Evolutionary conservation across 805 yeast genomes (phyloP).

Genomic region (Candida palmyrensis): DNA sequence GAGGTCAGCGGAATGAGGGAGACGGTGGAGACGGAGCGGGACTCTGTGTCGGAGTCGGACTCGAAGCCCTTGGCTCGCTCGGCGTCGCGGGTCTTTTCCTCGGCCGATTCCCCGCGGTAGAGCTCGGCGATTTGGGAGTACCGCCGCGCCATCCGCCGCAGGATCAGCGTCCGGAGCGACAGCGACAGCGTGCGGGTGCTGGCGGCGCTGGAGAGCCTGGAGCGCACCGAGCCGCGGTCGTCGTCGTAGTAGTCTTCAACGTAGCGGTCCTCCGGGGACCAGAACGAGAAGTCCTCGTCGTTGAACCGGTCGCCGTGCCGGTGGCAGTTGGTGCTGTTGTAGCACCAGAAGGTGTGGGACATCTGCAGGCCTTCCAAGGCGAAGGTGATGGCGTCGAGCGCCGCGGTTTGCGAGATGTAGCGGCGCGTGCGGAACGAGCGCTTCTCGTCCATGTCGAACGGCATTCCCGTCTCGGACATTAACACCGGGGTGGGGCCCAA

Average conservation of each 20-base stretch:
- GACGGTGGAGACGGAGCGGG: constrained; percentile 8
- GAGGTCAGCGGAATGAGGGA: constrained; percentile 18
- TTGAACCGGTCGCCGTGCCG: constrained; percentile 92
- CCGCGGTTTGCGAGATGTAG: constrained; percentile 69
- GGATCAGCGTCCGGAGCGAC: no score
- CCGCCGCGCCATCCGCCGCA: no score
- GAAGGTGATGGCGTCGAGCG: constrained; percentile 74
- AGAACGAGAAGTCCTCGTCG: constrained; percentile 87
- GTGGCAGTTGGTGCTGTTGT: constrained; percentile 68
- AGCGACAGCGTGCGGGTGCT: neutral
- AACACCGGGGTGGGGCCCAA: constrained; percentile 73
- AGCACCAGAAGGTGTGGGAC: constrained; percentile 84
- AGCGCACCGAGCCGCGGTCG: neutral
- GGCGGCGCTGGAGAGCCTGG: neutral
- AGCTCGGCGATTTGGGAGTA: no score
- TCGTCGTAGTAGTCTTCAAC: constrained; percentile 6
- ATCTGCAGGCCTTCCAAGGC: constrained; percentile 74
- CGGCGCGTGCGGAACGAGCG: constrained; percentile 62
- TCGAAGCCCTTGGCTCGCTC: neutral
- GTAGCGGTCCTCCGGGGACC: constrained; percentile 60
- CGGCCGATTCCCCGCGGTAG: neutral
- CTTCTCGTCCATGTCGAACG: constrained; percentile 88
- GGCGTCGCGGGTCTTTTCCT: neutral
- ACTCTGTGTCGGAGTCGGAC: neutral
- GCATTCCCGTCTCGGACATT: constrained; percentile 96